Evolutionary conservation across 1,284 basidiomycete genomes (phyloP), one percentile per base, ranked within the genome.

Genomic region (Sporisorium sorghi): DNA sequence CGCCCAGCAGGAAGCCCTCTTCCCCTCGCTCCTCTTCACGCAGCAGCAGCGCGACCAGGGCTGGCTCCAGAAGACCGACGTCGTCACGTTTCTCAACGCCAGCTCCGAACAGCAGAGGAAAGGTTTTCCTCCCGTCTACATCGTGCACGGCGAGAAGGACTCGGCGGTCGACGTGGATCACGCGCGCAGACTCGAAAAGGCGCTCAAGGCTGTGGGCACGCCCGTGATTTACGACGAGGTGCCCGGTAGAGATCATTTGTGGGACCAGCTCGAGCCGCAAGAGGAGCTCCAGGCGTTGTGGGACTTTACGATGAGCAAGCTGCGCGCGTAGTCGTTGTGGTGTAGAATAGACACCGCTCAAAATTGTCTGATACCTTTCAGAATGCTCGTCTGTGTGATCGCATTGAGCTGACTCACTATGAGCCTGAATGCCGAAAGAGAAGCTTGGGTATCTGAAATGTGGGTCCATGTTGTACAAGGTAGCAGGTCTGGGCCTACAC

Each of bases 131-230:
- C 72, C 72, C 5, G 53, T 78, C 21, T 78, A 72, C 61, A 67
- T 73, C n/a, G 63, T 78, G 14, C 76, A 78, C 35, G 76, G 76
- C 19, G 76, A 73, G 32, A 69, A 60, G 40, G 76, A 78, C 28
- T 54, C 63, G 3, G 76, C 76, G 2, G 76, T 78, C 10, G 76
- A 78, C 35, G 76, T 78, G 17, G 67, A 72, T 32, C 76, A 78
- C 19, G 69, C 62, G 2, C 52, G 72, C 5, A 47, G 58, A 11
- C 53, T 78, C 33, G 58, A 56, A 19, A 58, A 59, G 43, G 63
- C 69, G 28, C 62, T 74, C 49, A 68, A 73, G 15, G 55, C 32
- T 15, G 54, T 56, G 2, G 61, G 73, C 0, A 42, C 46, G 7
- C 32, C 52, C 14, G 58, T 76, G 3, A 39, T 51, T 15, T 78